Conservation (phyloP, 208 protist species). For the Porcisia hertigi region DNA sequence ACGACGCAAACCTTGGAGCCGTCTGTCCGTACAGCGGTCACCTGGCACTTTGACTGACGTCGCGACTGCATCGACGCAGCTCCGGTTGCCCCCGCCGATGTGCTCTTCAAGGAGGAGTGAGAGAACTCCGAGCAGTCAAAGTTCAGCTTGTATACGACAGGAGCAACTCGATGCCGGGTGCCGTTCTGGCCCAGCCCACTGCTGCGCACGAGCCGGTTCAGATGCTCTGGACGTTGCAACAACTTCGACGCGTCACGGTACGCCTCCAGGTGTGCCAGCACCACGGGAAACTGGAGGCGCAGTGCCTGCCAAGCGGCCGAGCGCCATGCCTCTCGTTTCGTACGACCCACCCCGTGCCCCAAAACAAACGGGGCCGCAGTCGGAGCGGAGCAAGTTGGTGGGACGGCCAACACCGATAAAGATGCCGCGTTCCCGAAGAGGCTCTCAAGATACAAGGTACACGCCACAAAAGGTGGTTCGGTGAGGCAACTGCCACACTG, state of each 20-base stretch:
- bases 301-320: slow-evolving; percentile 59
- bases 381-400: background rate
- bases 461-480: slow-evolving; percentile 10
- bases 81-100: background rate
- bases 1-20: slow-evolving; percentile 11
- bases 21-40: background rate
- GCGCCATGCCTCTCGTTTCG: slow-evolving; percentile 53
- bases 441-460: slow-evolving; percentile 22
- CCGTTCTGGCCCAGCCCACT: background rate
- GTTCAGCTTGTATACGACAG: slow-evolving; percentile 10
- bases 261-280: slow-evolving; percentile 43
- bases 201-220: slow-evolving; percentile 11
- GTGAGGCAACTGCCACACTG: background rate
- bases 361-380: slow-evolving; percentile 31
- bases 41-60: background rate
- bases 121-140: slow-evolving; percentile 2
- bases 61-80: background rate
- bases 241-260: slow-evolving; percentile 36
- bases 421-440: background rate
- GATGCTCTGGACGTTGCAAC: slow-evolving; percentile 14
- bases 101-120: background rate
- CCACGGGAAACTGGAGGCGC: slow-evolving; percentile 48
- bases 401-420: background rate
- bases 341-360: slow-evolving; percentile 51
- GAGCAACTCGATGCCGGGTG: background rate